These are phyloP conservation scores for Macaranga tanarius DNA, from an alignment of 441 rosid genomes.

Conservation along the genomic window DNA sequence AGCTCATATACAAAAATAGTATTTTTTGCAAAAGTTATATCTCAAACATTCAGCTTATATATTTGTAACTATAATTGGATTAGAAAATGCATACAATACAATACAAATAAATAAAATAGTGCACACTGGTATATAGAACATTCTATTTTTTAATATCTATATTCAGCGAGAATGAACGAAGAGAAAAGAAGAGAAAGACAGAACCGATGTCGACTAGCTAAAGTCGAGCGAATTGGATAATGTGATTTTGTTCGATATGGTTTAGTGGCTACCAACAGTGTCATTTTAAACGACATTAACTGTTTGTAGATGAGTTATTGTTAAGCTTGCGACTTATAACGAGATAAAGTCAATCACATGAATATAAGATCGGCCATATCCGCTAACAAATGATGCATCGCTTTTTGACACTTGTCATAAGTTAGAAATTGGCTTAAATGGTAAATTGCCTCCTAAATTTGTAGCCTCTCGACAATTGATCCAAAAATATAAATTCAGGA, in stretches of 20 bases:
- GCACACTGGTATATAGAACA: too few relatives aligned
- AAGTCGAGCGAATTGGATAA: not conserved
- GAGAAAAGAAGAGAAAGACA: not conserved
- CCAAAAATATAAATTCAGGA: too few relatives aligned
- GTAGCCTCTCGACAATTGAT: too few relatives aligned
- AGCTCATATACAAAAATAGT: not conserved
- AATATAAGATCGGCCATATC: not conserved
- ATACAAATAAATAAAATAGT: too few relatives aligned
- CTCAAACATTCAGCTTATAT: not conserved
- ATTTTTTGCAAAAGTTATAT: not conserved
- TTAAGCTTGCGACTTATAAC: not conserved
- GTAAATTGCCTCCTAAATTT: too few relatives aligned
- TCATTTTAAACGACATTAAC: not conserved
- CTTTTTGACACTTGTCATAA: too few relatives aligned
- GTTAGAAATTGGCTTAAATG: too few relatives aligned
- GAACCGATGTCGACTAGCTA: not conserved
- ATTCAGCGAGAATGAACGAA: not conserved
- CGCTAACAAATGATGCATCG: not conserved
- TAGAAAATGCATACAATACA: too few relatives aligned
- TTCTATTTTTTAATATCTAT: too few relatives aligned
- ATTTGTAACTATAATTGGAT: too few relatives aligned
- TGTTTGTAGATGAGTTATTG: not conserved
- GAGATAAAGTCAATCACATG: not conserved
- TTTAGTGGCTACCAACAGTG: not conserved
- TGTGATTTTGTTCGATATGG: too few relatives aligned